Evolutionary conservation across 306 rosid species (phyloP).

Genomic region (Dryas alaskensis): DNA sequence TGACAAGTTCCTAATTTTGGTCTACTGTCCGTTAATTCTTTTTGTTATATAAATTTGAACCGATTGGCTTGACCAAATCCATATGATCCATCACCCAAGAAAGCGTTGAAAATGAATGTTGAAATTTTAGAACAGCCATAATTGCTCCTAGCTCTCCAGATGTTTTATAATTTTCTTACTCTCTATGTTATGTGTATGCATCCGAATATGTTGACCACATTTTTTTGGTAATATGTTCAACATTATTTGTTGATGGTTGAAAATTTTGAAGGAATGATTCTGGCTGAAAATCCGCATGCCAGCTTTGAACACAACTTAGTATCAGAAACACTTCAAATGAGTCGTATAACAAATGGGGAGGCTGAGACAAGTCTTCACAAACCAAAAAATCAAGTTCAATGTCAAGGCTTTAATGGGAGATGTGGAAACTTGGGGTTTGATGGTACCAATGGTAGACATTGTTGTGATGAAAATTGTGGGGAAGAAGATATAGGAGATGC

Average conservation of each 20-base stretch:
- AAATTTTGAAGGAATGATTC: conserved; percentile 33
- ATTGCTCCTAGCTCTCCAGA: no score
- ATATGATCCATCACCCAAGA: no score
- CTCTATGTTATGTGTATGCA: not conserved
- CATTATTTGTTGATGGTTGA: conserved; percentile 7
- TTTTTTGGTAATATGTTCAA: not conserved
- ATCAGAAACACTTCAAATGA: conserved; percentile 38
- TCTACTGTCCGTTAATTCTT: no score
- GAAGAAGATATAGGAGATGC: conserved; percentile 30
- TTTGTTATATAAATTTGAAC: no score
- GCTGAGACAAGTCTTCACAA: conserved; percentile 48
- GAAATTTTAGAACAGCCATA: no score
- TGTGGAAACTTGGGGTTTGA: conserved; percentile 33
- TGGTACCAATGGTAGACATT: conserved; percentile 27
- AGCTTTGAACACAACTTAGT: conserved; percentile 32
- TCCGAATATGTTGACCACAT: not conserved
- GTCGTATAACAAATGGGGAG: conserved; percentile 44
- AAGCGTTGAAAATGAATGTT: no score
- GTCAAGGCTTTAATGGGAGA: conserved; percentile 33
- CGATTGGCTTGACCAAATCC: no score
- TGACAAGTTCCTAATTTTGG: no score
- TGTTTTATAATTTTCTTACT: no score
- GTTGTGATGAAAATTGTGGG: conserved; percentile 29
- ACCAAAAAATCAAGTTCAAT: conserved; percentile 32
- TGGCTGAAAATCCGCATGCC: conserved; percentile 33